Evolutionary conservation across 306 rosid species (phyloP), one percentile per base, ranked within the genome.

Genomic region (Trifolium fragiferum): DNA sequence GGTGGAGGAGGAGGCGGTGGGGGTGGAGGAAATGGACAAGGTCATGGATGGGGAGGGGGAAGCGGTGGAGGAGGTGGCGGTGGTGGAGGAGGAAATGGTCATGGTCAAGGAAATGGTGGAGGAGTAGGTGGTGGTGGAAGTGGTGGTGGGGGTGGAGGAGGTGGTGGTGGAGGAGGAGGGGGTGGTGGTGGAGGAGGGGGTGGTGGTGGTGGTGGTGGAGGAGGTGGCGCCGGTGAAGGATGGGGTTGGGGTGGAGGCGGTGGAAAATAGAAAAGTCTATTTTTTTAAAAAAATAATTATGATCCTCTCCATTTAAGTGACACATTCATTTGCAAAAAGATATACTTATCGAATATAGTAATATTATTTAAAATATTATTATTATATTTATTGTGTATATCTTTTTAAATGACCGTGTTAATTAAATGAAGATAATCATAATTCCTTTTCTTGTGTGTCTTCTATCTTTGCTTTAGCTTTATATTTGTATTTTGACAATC

Each of bases 11-110:
- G 72, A 9, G 16, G 71, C 8, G 49, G 72, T 63, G 0, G 67
- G 40, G 63, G 75, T 2, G 61, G 70, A 4, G 76, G 76, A 18
- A 64, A 12, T 64, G 70, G 70, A 19, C 32, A 40, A 40, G 70
- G 51, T 19, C 50, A 38, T 0, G 70, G 70, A 1, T 40, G 81
- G 0, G 16, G 72, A 0, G 71, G 81, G 0, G 55, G 68, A 0
- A 20, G 61, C 3, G 61, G 61, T 1, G 62, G 62, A 1, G 62
- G 62, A 0, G 62, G 62, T 0, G 62, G 62, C 0, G 62, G 61
- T 19, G 32, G 61, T 0, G 62, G 62, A 4, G 14, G 30, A 8
- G 62, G 62, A 10, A 21, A 55, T 20, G 62, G 62, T 21, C 62
- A 21, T 9, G 54, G 54, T 14, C 8, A 14, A n/a, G 69, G 61